Base-by-base conservation (phyloP, 148 eudicot species). In the Silene uniflora region DNA sequence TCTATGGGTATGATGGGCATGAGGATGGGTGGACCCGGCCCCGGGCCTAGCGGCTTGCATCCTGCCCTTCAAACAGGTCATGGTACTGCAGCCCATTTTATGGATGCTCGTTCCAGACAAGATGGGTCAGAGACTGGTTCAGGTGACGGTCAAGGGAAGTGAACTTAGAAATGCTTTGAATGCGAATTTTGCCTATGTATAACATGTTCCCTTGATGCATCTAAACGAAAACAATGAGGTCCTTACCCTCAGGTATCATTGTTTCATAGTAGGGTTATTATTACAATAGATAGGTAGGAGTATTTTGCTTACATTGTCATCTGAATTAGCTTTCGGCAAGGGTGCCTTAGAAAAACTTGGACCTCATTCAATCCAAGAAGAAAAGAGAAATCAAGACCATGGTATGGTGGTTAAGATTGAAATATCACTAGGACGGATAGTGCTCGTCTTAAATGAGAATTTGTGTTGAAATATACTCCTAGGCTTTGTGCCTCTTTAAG, bases 101-200 rank as follows among this genome's bases (percentile, higher is more conserved):
- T 78, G 81, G 91, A 82, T 27, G 78, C 73, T 14, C 83, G 81
- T 71, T 75, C 76, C 76, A 74, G 81, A 78, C 86, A 83, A 75
- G 87, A 87, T 18, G 81, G 46, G 42, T 49, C 84, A 0, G 91
- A 84, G 62, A 76, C 80, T 35, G 78, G 72, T 84, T 78, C 82
- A 22, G 81, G 77, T 58, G 85, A 83, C 69, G 75, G 47, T 68
- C 81, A 81, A 25, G 75, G 77, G 39, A 77, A 67, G 75, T 75
- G 71, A 67, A 59, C 44, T 52, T 70, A 61, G 25, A 68, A 46
- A 58, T 62, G 39, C 27, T 21, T 21, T 32, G 9, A 52, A 14
- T 11, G 35, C 39, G 39, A 65, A 22, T 58, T 73, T 58, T 78
- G 81, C 32, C 32, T 35, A 21, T 18, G 10, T 52, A 52, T 52